Base-by-base conservation (phyloP, 768 basidiomycete species). In the Paxillus involutus region DNA sequence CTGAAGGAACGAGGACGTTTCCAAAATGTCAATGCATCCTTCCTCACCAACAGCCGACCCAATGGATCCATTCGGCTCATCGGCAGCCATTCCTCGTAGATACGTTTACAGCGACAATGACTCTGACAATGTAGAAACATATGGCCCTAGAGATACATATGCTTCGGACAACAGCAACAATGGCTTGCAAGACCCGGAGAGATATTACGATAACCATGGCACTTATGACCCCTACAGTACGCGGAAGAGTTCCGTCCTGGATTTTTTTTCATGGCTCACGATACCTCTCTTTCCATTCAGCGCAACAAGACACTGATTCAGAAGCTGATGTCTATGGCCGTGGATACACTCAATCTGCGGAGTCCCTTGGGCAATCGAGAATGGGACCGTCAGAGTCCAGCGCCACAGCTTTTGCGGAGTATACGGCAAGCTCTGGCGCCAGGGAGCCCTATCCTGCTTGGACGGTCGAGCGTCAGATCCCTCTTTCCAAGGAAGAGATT, bases 401-500 rank as follows among this genome's bases (percentile, higher is more conserved):
- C 19, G 89, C 88, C 29, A 86, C 89, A 0, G 85, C 88, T 0
- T 89, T 85, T 61, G 75, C 79, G 56, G 90, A 92, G 51, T 83
- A 85, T 55, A 72, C 72, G 36, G 76, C 77, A 12, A 71, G 80
- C 3, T 72, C 76, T 30, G 83, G 83, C 50, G 80, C 67, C 6
- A 82, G 85, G 44, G 94, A 98, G 62, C 85, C 93, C 37, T 98
- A 98, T 67, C 91, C 96, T 0, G 94, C 96, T 1, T 99, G 97
- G 97, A 86, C 85, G 10, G 72, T 85, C 39, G 97, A 98, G 48
- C 86, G 91, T 13, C 86, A 90, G 60, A 97, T 98, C 57, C 96
- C 96, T n/a, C 77, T 99, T 13, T 95, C 94, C 17, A 98, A 98
- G 77, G 97, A 99, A 72, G 97, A 98, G 77, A 98, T 98, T 52